A percentile compares a stretch with the other conserved stretches of the same genome.
phyloP scores from a whole-genome alignment of 2,329 filamentous ascomycete genomes.

The Xylaria sp. region DNA sequence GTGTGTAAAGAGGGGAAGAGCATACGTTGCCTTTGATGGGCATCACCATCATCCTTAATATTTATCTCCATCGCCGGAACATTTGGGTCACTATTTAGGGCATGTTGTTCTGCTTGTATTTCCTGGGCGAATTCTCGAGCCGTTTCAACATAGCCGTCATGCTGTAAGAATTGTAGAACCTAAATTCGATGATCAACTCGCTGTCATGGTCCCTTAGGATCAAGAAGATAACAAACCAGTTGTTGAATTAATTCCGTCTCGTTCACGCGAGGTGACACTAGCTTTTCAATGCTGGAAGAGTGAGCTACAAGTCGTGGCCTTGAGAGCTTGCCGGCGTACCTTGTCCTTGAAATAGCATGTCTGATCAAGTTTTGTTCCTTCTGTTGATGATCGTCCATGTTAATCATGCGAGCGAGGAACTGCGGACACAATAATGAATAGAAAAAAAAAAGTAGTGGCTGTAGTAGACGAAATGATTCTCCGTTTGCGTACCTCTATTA shows the following conservation, averaged over 20 bases:
- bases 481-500: slow-evolving; percentile 73
- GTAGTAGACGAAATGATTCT: background rate
- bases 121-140: slow-evolving; percentile 89
- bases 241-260: slow-evolving; percentile 86
- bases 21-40: slow-evolving; percentile 85
- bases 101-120: slow-evolving; percentile 76
- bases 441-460: background rate
- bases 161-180: slow-evolving; percentile 86
- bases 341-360: slow-evolving; percentile 67
- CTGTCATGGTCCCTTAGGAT: background rate
- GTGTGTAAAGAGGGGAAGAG: background rate
- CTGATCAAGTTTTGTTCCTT: slow-evolving; percentile 70
- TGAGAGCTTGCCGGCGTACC: slow-evolving; percentile 43
- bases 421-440: background rate
- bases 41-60: slow-evolving; percentile 84
- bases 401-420: background rate
- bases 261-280: slow-evolving; percentile 70
- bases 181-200: slow-evolving; percentile 43
- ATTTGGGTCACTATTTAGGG: slow-evolving; percentile 69
- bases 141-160: slow-evolving; percentile 95
- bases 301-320: slow-evolving; percentile 35
- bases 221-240: slow-evolving; percentile 62
- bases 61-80: slow-evolving; percentile 68
- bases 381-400: slow-evolving; percentile 52
- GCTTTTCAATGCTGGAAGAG: slow-evolving; percentile 61